Evolutionary conservation across 305 asterid species (phyloP), one percentile per base, ranked within the genome.

Genomic region (Stenogyne calaminthoides): DNA sequence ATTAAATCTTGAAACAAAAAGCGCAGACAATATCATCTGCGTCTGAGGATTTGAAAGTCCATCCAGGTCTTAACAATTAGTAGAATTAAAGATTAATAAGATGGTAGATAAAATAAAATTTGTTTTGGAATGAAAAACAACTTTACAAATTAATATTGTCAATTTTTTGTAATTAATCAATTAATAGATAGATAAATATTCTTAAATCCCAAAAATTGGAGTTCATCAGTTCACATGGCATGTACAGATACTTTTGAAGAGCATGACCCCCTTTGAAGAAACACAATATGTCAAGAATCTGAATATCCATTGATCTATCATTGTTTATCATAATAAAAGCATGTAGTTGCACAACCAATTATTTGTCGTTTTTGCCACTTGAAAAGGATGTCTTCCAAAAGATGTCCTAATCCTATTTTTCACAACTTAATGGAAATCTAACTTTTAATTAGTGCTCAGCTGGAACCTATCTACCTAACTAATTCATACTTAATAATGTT

Each of bases 281-380:
- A 42, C 71, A 54, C 64, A 76, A 55, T 72, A 46, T 64, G 60
- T 51, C 8, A 64, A 57, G 25, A 61, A 60, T 59, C 40, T 64
- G 5, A 64, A 49, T 40, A 69, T 42, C 52, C n/a, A 29, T 39
- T 9, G n/a, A 65, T 1, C 19, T 4, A 20, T 49, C 40, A 12
- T 67, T 72, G 47, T 77, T 66, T 7, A 68, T 25, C 20, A 19
- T 64, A 12, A 65, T 44, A 57, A 58, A 58, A 65, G 36, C 40
- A 46, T 47, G 15, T 36, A 7, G 40, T 46, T 77, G 54, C 59
- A 7, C 27, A 46, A 47, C 77, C 16, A 55, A 64, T 37, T 64
- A 34, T 44, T 63, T 71, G 80, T 71, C 77, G 37, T 64, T 77
- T 56, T 51, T 47, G 27, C 64, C 9, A 70, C 36, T 70, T 29